Evolutionary conservation across 1,284 basidiomycete species (phyloP).

Genomic region (Schizopora paradoxa): DNA sequence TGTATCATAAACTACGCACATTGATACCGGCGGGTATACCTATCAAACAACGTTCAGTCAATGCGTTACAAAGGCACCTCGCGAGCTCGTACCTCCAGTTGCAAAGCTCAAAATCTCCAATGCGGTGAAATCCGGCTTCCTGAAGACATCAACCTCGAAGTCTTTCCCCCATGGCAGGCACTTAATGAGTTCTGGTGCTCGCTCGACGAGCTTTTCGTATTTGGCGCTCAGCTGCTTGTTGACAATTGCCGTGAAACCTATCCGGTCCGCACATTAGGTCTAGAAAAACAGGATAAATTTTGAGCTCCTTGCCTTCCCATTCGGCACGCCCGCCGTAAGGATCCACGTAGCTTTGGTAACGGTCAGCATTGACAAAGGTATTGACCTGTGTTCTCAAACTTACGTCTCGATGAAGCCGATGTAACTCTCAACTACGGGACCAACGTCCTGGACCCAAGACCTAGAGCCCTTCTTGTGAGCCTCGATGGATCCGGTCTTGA

Average conservation of each 20-base stretch:
- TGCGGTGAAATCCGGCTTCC: conserved; percentile 83
- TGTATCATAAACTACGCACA: conserved; percentile 33
- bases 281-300: not conserved
- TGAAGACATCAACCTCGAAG: conserved; percentile 80
- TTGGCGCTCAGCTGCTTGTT: conserved; percentile 77
- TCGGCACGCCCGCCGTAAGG: conserved; percentile 80
- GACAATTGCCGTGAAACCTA: conserved; percentile 83
- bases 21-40: conserved; percentile 84
- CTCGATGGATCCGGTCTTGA: conserved; percentile 70
- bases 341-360: conserved; percentile 67
- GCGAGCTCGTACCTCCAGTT: conserved; percentile 53
- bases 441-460: conserved; percentile 81
- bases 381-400: too few species aligned
- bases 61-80: not conserved
- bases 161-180: conserved; percentile 77
- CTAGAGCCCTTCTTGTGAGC: conserved; percentile 72
- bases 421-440: conserved; percentile 83
- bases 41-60: conserved; percentile 20
- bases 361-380: conserved; percentile 53
- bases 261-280: too few species aligned
- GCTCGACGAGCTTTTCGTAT: conserved; percentile 70
- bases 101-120: conserved; percentile 76
- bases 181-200: conserved; percentile 73
- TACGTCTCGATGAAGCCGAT: conserved; percentile 54
- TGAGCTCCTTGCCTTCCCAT: conserved; percentile 80